Evolutionary conservation across 441 rosid species (phyloP).

Genomic region (Theobroma grandiflorum): DNA sequence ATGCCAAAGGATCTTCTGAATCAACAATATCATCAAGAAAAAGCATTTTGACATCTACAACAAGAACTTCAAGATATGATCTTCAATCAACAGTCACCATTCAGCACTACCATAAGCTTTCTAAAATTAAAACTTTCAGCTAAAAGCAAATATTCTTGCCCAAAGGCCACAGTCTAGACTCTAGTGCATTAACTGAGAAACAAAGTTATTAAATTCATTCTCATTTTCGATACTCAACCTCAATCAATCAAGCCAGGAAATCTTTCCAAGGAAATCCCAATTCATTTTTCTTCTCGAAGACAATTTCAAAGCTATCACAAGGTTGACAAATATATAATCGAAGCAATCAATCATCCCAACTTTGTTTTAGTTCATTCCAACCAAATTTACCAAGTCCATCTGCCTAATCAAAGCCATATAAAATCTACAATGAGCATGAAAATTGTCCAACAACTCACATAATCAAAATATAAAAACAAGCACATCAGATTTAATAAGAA

Average conservation of each 20-base stretch:
- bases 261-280: background rate
- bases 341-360: constrained; percentile 14
- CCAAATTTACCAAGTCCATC: background rate
- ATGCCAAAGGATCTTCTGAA: background rate
- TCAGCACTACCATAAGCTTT: constrained; percentile 10
- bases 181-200: background rate
- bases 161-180: background rate
- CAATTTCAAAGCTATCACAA: background rate
- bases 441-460: background rate
- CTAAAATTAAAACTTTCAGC: background rate
- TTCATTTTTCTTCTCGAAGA: background rate
- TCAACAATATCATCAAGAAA: constrained; percentile 1
- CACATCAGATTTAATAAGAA: background rate
- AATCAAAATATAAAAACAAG: background rate
- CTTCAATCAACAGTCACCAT: background rate
- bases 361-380: background rate
- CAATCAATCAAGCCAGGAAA: background rate
- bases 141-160: background rate
- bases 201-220: background rate
- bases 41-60: background rate
- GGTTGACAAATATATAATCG: background rate
- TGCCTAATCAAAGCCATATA: background rate
- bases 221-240: background rate
- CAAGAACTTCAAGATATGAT: background rate
- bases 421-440: constrained; percentile 1